Conservation (phyloP, 129 eudicot species). For the Tagetes patula region DNA sequence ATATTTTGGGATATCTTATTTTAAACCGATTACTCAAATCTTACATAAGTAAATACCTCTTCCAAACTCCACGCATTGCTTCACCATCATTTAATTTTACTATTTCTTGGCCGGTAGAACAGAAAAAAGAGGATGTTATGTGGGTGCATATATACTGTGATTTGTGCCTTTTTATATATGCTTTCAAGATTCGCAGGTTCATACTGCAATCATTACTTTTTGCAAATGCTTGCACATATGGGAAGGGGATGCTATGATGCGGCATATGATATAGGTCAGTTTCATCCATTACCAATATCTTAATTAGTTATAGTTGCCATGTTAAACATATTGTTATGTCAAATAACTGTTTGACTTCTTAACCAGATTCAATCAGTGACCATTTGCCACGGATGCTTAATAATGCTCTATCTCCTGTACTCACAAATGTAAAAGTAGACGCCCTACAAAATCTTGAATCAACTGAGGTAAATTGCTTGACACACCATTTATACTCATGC, state of each 20-base stretch:
- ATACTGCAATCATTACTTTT: constrained; percentile 91
- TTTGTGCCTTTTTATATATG: constrained; percentile 10
- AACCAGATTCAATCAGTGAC: constrained; percentile 55
- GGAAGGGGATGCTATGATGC: constrained; percentile 89
- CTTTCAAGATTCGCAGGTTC: constrained; percentile 50
- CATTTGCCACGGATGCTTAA: constrained; percentile 54
- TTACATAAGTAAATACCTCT: neutral
- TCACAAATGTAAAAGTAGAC: constrained; percentile 61
- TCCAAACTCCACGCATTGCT: constrained; percentile 6
- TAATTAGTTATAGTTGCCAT: neutral
- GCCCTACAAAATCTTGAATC: constrained; percentile 55
- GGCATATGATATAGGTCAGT: constrained; percentile 77
- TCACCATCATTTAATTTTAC: neutral
- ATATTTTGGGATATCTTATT: neutral
- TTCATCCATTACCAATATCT: constrained; percentile 10
- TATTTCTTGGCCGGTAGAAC: neutral
- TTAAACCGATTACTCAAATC: neutral
- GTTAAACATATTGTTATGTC: neutral
- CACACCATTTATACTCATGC: constrained; percentile 22
- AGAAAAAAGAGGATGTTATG: neutral
- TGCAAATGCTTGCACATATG: constrained; percentile 83
- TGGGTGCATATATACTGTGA: neutral
- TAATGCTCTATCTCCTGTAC: constrained; percentile 55
- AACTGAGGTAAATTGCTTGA: constrained; percentile 54
- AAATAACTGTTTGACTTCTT: constrained; percentile 18